These are phyloP conservation scores for Pelargonium fulgidum DNA, from an alignment of 441 rosid genomes.

Conservation along the genomic window DNA sequence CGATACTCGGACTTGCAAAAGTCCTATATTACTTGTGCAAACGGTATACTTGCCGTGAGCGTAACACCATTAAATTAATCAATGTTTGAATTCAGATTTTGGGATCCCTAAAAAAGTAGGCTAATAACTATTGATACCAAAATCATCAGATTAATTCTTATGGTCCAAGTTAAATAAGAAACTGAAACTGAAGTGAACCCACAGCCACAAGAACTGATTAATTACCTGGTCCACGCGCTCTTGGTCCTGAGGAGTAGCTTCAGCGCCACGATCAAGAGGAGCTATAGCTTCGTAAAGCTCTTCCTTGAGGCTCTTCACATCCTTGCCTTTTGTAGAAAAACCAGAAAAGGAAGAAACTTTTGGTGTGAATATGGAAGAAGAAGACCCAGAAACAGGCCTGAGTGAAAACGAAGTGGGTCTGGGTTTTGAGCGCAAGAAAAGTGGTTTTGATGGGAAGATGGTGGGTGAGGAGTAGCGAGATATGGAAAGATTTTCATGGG, in stretches of 20 bases:
- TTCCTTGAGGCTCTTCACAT: constrained; percentile 24
- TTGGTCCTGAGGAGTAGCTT: constrained; percentile 27
- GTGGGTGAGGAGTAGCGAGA: neutral
- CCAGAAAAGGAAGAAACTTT: constrained; percentile 28
- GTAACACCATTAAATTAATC: too few species aligned
- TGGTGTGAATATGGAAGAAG: neutral
- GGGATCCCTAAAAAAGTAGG: too few species aligned
- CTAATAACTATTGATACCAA: too few species aligned
- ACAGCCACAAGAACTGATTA: too few species aligned
- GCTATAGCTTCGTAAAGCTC: constrained; percentile 27
- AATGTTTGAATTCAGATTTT: too few species aligned
- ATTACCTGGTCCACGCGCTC: constrained; percentile 41
- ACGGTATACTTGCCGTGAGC: too few species aligned
- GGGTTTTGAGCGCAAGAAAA: neutral
- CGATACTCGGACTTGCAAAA: too few species aligned
- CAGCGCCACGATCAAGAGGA: constrained; percentile 38
- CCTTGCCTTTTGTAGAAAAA: constrained; percentile 16
- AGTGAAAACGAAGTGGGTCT: neutral
- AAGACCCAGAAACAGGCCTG: neutral
- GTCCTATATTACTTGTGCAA: too few species aligned
- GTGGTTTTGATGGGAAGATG: too few species aligned
- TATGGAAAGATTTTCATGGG: neutral
- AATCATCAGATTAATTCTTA: too few species aligned
- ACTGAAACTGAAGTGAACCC: too few species aligned
- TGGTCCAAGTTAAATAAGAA: too few species aligned